These are phyloP conservation scores for Eucalyptus paniculata DNA, from an alignment of 345 rosid genomes.

Conservation along the genomic window DNA sequence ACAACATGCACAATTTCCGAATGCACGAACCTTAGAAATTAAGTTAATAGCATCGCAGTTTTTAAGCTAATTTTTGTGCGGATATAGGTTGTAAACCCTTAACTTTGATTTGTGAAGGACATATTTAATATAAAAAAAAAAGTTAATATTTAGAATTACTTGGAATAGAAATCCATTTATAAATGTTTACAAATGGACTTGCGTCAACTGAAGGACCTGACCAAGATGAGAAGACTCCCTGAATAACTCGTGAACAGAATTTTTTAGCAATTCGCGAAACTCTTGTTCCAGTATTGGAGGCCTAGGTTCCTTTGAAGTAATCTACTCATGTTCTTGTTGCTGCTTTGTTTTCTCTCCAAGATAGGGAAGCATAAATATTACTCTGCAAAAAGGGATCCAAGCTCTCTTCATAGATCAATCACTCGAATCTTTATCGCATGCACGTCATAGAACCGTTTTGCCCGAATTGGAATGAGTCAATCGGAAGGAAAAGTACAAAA, in stretches of 20 bases:
- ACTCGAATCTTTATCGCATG: neutral
- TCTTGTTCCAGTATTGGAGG: no score
- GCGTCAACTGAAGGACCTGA: no score
- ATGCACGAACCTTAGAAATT: no score
- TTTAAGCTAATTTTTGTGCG: neutral
- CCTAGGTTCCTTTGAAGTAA: no score
- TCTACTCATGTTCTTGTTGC: no score
- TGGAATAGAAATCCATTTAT: neutral
- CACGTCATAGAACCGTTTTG: neutral
- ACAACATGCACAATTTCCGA: neutral
- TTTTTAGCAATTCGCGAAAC: no score
- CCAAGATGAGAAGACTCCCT: no score
- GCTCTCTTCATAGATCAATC: neutral
- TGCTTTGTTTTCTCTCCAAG: neutral
- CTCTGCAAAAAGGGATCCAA: neutral
- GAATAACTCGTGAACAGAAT: no score
- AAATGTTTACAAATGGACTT: no score
- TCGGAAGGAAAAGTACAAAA: no score
- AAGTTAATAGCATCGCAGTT: no score
- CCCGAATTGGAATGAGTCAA: fast-evolving
- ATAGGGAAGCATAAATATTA: neutral
- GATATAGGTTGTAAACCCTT: neutral
- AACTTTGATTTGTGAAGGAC: neutral
- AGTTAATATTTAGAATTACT: neutral
- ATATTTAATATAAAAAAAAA: no score